Conservation (phyloP, 176 grass and related monocot species). For the Ensete ventricosum region DNA sequence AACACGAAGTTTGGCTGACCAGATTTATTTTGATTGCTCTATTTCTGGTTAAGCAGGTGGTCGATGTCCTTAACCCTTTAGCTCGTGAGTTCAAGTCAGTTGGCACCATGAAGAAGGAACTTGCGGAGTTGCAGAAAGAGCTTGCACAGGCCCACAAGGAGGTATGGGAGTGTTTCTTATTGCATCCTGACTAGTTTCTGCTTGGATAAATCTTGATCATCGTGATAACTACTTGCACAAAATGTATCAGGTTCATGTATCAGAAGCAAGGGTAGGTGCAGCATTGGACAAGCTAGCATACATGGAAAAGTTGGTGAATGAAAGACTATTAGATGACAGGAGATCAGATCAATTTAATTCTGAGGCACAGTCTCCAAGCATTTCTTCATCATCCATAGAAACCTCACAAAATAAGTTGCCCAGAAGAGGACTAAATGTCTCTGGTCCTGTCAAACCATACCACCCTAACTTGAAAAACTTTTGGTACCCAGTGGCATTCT, state of each 20-base stretch:
- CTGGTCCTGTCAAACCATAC: slow-evolving; percentile 67
- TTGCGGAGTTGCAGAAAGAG: slow-evolving; percentile 66
- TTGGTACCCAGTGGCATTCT: slow-evolving; percentile 96
- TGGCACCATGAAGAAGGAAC: slow-evolving; percentile 82
- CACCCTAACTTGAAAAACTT: slow-evolving; percentile 75
- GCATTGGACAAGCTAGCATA: slow-evolving; percentile 68
- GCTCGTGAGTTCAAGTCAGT: slow-evolving; percentile 90
- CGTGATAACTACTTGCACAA: neutral
- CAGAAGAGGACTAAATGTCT: slow-evolving; percentile 49
- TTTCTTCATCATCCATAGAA: slow-evolving; percentile 24
- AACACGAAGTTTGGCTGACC: neutral
- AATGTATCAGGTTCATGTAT: slow-evolving; percentile 53
- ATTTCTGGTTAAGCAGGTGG: slow-evolving; percentile 42
- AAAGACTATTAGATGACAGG: slow-evolving; percentile 41
- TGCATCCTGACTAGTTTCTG: neutral
- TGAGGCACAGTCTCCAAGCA: slow-evolving; percentile 42
- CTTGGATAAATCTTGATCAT: neutral
- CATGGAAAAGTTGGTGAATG: slow-evolving; percentile 78
- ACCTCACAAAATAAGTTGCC: slow-evolving; percentile 23
- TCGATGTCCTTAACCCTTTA: slow-evolving; percentile 85
- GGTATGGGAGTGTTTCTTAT: slow-evolving; percentile 28
- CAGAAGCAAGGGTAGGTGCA: slow-evolving; percentile 58
- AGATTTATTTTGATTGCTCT: neutral
- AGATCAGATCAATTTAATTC: slow-evolving; percentile 29
- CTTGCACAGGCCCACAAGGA: slow-evolving; percentile 62